Percentiles rank a stretch among this genome's conserved stretches.
phyloP scores from a whole-genome alignment of 768 basidiomycete genomes.

The Amylocystis lapponica region DNA sequence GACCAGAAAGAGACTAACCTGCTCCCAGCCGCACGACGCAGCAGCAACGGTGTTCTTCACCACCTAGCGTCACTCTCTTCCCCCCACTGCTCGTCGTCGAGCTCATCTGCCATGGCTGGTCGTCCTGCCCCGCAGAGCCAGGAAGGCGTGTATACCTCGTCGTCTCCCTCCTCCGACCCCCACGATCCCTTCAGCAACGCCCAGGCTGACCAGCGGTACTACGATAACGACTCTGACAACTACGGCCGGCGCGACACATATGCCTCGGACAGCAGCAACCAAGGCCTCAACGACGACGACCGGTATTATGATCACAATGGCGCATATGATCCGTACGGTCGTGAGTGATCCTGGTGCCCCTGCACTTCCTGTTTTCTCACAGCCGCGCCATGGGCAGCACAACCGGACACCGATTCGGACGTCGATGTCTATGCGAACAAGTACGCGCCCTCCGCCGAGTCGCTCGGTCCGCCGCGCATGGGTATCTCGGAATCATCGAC shows the following conservation, averaged over 20 bases:
- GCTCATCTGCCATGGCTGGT: slow-evolving; percentile 39
- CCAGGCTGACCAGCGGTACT: slow-evolving; percentile 37
- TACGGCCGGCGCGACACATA: slow-evolving; percentile 54
- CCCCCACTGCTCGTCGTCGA: slow-evolving; percentile 12
- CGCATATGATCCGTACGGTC: slow-evolving; percentile 63
- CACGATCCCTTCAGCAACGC: slow-evolving; percentile 58
- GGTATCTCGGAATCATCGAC: slow-evolving; percentile 67
- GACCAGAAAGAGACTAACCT: too few relatives aligned
- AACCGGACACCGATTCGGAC: slow-evolving; percentile 83
- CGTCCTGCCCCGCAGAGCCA: slow-evolving; percentile 51
- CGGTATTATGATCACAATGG: slow-evolving; percentile 62
- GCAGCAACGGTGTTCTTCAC: slow-evolving; percentile 2
- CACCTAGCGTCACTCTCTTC: slow-evolving; percentile 3
- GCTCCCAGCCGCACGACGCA: neutral
- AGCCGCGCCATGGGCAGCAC: slow-evolving; percentile 36
- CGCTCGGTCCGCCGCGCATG: slow-evolving; percentile 55
- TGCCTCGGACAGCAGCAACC: slow-evolving; percentile 65
- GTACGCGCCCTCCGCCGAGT: slow-evolving; percentile 71
- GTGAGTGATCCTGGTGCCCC: slow-evolving; percentile 25
- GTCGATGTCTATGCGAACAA: slow-evolving; percentile 65
- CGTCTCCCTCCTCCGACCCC: slow-evolving; percentile 55
- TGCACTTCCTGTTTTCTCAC: neutral
- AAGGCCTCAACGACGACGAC: slow-evolving; percentile 39
- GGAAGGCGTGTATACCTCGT: slow-evolving; percentile 57
- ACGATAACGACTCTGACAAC: slow-evolving; percentile 68